Evolutionary conservation across 352 stramenopile genomes (phyloP), one percentile per base, ranked within the genome.

Genomic region (Pseudoperonospora humuli): DNA sequence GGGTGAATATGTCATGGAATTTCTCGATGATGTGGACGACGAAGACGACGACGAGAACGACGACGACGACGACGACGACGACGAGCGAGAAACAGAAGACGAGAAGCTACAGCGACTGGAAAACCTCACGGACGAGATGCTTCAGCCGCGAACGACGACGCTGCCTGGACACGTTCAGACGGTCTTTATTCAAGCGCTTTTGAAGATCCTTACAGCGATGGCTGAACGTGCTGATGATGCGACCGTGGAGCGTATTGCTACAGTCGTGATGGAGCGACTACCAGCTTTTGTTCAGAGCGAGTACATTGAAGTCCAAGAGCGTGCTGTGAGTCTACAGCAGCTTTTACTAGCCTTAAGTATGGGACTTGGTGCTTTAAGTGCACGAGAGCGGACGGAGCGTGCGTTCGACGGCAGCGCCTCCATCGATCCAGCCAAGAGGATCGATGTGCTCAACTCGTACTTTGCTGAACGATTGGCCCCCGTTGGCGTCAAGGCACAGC

Each of bases 1-100:
- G 0, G 96, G 96, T 33, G 96, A 99, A 69, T 99, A 99, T 27
- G 70, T 94, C 17, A 79, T 91, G 42, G 79, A 97, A 51, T 93
- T 86, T 51, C 54, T 91, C 17, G 84, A 96, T 43, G 80, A 93
- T 48, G 60, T 90, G 17, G 61, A 81, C 11, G 67, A 90, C 5
- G 63, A 82, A 3, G 77, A 82, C 2, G 77, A 88, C 10, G 77
- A 87, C 1, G 84, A 94, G 0, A 72, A 93, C 0, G 64, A 81
- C 5, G 75, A 80, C 2, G 73, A 92, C 15, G 82, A 93, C 10
- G 75, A 79, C 2, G 73, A 92, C 15, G 82, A 93, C 10, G 71
- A 82, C 18, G 78, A 81, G 2, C 67, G 62, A 7, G 75, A 83
- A 41, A 83, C 61, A 7, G 73, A 81, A 42, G 70, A 86, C 48